These are phyloP conservation scores for Fusarium albosuccineum DNA, from an alignment of 2,329 filamentous ascomycete species.

Conservation along the genomic window DNA sequence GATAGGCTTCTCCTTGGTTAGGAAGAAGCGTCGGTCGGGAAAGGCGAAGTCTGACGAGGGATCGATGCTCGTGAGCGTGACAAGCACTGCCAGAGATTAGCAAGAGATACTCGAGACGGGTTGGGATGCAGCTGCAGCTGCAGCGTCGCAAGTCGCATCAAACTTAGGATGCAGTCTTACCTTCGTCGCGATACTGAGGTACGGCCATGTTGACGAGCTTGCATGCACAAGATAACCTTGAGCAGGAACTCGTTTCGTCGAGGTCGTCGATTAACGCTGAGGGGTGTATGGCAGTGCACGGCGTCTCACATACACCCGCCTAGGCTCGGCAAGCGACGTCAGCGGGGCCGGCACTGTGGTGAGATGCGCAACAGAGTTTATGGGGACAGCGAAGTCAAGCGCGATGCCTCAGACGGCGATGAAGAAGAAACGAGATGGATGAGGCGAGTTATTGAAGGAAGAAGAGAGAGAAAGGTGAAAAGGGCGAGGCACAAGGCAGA, in stretches of 20 bases:
- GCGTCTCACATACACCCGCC: conserved; percentile 34
- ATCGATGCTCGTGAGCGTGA: conserved; percentile 47
- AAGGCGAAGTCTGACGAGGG: conserved; percentile 37
- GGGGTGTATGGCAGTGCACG: conserved; percentile 25
- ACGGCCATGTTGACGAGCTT: conserved; percentile 35
- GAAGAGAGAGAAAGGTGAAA: conserved; percentile 12
- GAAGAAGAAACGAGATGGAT: conserved; percentile 10
- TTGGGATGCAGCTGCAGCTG: not conserved
- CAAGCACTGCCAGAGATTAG: conserved; percentile 47
- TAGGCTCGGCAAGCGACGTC: conserved; percentile 29
- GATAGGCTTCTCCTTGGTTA: conserved; percentile 48
- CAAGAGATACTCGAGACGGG: not conserved
- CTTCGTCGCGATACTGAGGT: conserved; percentile 45
- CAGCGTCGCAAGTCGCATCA: not conserved
- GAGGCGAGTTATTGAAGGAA: conserved; percentile 8
- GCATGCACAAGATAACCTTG: conserved; percentile 5
- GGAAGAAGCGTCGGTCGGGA: conserved; percentile 47
- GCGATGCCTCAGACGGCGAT: not conserved
- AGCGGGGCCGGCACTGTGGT: conserved; percentile 27
- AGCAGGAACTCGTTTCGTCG: conserved; percentile 4
- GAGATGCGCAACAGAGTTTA: conserved; percentile 4
- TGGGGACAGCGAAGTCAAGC: not conserved
- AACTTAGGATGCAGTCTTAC: conserved; percentile 23
- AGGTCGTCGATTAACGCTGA: conserved; percentile 22
- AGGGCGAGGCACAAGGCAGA: conserved; percentile 22